Evolutionary conservation across 352 stramenopile species (phyloP).

Genomic region (Lagenidium giganteum): DNA sequence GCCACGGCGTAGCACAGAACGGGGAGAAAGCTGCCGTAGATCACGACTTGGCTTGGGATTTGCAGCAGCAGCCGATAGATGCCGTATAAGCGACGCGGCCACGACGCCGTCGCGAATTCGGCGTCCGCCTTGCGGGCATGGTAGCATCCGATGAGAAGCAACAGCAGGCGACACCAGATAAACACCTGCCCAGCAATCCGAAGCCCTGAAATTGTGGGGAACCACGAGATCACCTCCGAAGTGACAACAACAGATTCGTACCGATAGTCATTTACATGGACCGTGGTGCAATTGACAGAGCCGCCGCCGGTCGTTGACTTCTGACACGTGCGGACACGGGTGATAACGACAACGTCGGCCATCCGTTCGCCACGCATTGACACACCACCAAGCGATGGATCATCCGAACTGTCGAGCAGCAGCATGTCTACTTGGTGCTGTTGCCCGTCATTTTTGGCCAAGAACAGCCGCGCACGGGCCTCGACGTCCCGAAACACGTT

Average conservation of each 20-base stretch:
- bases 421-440: slow-evolving; percentile 13
- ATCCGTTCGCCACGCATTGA: slow-evolving; percentile 10
- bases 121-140: slow-evolving; percentile 1
- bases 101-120: background rate
- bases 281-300: slow-evolving; percentile 6
- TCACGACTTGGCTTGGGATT: slow-evolving; percentile 20
- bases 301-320: slow-evolving; percentile 14
- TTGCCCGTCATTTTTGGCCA: too few species aligned
- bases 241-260: slow-evolving; percentile 13
- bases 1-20: slow-evolving; percentile 20
- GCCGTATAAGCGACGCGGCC: background rate
- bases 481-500: too few species aligned
- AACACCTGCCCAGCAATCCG: slow-evolving; percentile 10
- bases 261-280: slow-evolving; percentile 19
- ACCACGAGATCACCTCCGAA: slow-evolving; percentile 5
- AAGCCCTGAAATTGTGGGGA: background rate
- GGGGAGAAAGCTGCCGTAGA: slow-evolving; percentile 23
- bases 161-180: slow-evolving; percentile 12
- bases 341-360: background rate
- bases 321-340: slow-evolving; percentile 3
- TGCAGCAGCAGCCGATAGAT: slow-evolving; percentile 14
- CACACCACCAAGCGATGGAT: slow-evolving; percentile 5
- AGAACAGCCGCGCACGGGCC: too few species aligned
- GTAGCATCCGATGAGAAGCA: slow-evolving; percentile 1
- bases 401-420: slow-evolving; percentile 17